Evolutionary conservation across 2,329 filamentous ascomycete genomes (phyloP), one percentile per base, ranked within the genome.

Genomic region (Ophiostoma sp.): DNA sequence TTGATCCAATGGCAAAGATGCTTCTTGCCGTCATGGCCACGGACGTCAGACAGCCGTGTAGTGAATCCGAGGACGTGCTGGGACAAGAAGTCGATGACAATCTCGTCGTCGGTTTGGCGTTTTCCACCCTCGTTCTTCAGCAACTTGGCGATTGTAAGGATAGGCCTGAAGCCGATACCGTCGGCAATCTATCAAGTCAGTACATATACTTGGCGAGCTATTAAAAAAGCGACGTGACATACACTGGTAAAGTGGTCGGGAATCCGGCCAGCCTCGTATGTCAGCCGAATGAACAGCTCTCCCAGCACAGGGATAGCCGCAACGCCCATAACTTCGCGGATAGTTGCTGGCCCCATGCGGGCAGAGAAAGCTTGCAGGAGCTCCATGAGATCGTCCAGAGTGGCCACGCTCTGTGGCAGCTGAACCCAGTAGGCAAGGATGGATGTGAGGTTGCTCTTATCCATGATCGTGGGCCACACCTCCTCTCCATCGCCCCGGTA

Each of bases 11-110:
- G 69, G 68, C 72, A 72, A 5, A 69, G 60, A 18, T 73, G 71
- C 40, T 68, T 69, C 55, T 71, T 72, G 40, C 71, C 68, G 9
- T 67, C 67, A 11, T 68, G 66, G 8, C 18, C 64, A 16, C 49
- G 88, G 9, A 85, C 80, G 67, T 93, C 88, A 0, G 91, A 92
- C 72, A 98, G 87, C 47, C 89, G 85, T 6, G 92, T 88, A 78
- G 97, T 93, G 67, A 98, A 87, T 5, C 93, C 94, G 6, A 99
- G 84, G 45, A 96, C 88, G 76, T 97, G 89, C 42, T 86, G 85
- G 71, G 96, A 89, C 58, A 98, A 85, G 75, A 97, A 98, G 0
- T 85, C 81, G 0, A 87, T 88, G 38, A 96, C 81, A 1, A 85
- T 78, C 69, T 89, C 86, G 1, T 76, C 76, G 11, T 69, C 68